Evolutionary conservation across 225 moss, liverwort and hornwort species (phyloP), one percentile per base, ranked within the genome.

Genomic region (Bryum argenteum): DNA sequence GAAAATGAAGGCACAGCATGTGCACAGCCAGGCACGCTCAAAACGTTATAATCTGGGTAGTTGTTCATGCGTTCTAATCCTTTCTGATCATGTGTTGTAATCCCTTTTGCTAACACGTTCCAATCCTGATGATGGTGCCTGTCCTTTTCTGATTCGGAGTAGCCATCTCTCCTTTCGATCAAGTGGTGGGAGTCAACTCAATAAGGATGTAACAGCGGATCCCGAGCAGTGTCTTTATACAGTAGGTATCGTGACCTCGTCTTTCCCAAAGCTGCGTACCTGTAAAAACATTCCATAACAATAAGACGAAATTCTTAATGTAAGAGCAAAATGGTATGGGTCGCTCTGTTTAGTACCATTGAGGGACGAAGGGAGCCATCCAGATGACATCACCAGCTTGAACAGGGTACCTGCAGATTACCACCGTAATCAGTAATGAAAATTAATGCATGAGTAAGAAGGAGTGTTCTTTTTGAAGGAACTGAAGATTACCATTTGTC

Each of bases 341-440:
- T 33, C 33, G 7, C 33, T 33, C 0, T 33, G 5, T 2, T 33
- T 4, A 33, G 33, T 33, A 86, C 98, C 98, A 99, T 69, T 94
- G 94, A 72, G 94, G 98, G 80, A 99, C 94, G 79, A 88, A 99
- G 7, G 98, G 98, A 48, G 98, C 98, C 98, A 93, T 99, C 94
- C 98, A 99, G 55, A 99, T 99, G 39, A 89, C 91, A 45, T 99
- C 98, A 60, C 98, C 98, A 67, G 92, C 94, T 83, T 94, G 94
- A 21, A 99, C 92, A 64, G 92, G 92, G 65, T 92, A 86, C 97
- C 94, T 97, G 85, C 84, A 77, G 51, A 54, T 81, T 40, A 82
- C 38, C 15, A 12, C 12, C 44, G 73, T 39, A 39, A 43, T 58
- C 59, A n/a, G n/a, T n/a, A n/a, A n/a, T n/a, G 38, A 50, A 13